Evolutionary conservation across 164 flowering plant species (phyloP).

Genomic region (Chimonanthus praecox): DNA sequence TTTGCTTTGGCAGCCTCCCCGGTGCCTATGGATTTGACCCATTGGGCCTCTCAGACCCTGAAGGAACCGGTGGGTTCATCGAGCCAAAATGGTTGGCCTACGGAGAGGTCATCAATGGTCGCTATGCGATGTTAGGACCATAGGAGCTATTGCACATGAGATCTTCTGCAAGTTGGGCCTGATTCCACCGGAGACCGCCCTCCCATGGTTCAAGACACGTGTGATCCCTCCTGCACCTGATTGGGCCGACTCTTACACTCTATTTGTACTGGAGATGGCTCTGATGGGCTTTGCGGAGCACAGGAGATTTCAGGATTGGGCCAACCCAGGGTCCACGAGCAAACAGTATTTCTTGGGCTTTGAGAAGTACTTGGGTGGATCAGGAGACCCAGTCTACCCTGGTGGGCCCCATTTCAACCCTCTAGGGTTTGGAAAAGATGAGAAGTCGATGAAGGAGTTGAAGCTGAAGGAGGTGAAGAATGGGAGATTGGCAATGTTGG

Average conservation of each 20-base stretch:
- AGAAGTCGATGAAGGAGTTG: slow-evolving; percentile 81
- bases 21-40: slow-evolving; percentile 97
- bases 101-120: slow-evolving; percentile 89
- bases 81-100: slow-evolving; percentile 94
- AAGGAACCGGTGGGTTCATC: slow-evolving; percentile 92
- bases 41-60: slow-evolving; percentile 92
- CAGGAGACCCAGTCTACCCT: slow-evolving; percentile 39
- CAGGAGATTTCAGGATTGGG: slow-evolving; percentile 81
- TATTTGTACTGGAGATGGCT: slow-evolving; percentile 84
- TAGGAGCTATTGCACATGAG: slow-evolving; percentile 70
- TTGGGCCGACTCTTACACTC: slow-evolving; percentile 84
- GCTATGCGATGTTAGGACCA: slow-evolving; percentile 82
- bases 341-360: slow-evolving; percentile 77
- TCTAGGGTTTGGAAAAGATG: slow-evolving; percentile 83
- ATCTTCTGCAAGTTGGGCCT: slow-evolving; percentile 67
- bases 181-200: slow-evolving; percentile 69
- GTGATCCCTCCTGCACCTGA: slow-evolving; percentile 83
- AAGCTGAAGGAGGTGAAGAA: slow-evolving; percentile 94
- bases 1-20: slow-evolving; percentile 49
- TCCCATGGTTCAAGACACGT: slow-evolving; percentile 84
- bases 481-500: slow-evolving; percentile 96
- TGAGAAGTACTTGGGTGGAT: slow-evolving; percentile 63
- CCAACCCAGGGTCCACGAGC: slow-evolving; percentile 70
- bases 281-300: slow-evolving; percentile 99
- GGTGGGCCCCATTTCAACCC: slow-evolving; percentile 76